These are phyloP conservation scores for Russula olivacea DNA, from an alignment of 768 basidiomycete genomes.

Conservation along the genomic window DNA sequence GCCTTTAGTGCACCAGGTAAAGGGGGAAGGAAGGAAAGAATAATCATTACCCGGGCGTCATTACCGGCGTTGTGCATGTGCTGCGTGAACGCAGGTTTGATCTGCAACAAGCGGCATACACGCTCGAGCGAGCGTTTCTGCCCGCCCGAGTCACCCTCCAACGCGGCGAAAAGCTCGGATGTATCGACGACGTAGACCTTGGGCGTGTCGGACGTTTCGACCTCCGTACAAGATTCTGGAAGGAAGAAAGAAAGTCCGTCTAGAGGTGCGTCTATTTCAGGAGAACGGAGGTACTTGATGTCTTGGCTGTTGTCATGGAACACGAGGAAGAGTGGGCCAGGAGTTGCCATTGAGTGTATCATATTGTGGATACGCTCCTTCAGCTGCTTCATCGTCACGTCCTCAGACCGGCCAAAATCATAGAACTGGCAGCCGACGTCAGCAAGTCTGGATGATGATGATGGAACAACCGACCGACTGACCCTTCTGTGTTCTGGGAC, in stretches of 20 bases:
- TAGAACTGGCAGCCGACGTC: constrained; percentile 43
- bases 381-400: constrained; percentile 46
- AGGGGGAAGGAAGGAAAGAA: not conserved
- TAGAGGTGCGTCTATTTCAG: constrained; percentile 47
- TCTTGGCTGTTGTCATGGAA: constrained; percentile 79
- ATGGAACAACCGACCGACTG: constrained; percentile 15
- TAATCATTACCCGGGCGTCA: constrained; percentile 62
- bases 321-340: constrained; percentile 67
- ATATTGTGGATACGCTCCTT: constrained; percentile 47
- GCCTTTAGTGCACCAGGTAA: not conserved
- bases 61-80: constrained; percentile 82
- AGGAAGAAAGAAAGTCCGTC: constrained; percentile 47
- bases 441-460: not conserved
- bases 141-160: constrained; percentile 53
- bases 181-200: constrained; percentile 70
- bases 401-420: constrained; percentile 57
- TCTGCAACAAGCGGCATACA: constrained; percentile 56
- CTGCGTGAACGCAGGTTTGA: constrained; percentile 36
- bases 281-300: constrained; percentile 63
- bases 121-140: constrained; percentile 54
- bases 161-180: constrained; percentile 63
- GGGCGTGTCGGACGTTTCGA: constrained; percentile 35
- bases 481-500: constrained; percentile 61
- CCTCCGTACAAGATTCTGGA: constrained; percentile 40
- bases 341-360: constrained; percentile 34